Base-by-base conservation (phyloP, 495 filamentous ascomycete species). In the Cudoniella acicularis region DNA sequence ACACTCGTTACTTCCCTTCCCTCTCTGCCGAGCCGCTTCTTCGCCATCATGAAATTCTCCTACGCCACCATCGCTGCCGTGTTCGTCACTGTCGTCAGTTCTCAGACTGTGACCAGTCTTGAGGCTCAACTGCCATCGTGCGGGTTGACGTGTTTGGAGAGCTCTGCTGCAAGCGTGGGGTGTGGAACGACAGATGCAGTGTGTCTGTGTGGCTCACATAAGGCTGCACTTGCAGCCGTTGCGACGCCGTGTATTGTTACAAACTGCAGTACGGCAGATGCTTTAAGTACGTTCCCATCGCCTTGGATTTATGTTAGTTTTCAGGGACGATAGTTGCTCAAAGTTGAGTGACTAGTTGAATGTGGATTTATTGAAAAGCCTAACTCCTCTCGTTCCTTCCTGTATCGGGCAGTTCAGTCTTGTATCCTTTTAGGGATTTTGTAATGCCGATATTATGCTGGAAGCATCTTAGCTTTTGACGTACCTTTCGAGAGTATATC, bases 11-110 rank as follows among this genome's bases (percentile, higher is more conserved):
- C 50, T 4, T n/a, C n/a, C n/a, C n/a, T n/a, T n/a, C n/a, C n/a
- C n/a, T n/a, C n/a, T 17, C 3, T 41, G 11, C 27, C 18, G 11
- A 30, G 2, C 40, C 18, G 0, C 23, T 9, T 17, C 4, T 27
- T 41, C 43, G 45, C 52, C 21, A 59, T 9, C 3, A 65, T 65
- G 63, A 43, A 56, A 43, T 62, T 65, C 63, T 64, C 57, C 26
- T 46, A 30, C 17, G 24, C 42, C 27, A 21, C 54, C 11, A 6
- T 62, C n/a, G 20, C 23, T 18, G 2, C 52, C 21, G 2, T 59
- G 18, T n/a, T 62, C 40, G 63, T 45, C 25, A 10, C 59, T 9
- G 30, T 56, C 13, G 59, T 47, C 22, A 55, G 55, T n/a, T 51
- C 63, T 40, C 59, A 65, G 22, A 45, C 59, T 36, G 51, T 62